Evolutionary conservation across 306 rosid genomes (phyloP).

Genomic region (Fagus crenata): DNA sequence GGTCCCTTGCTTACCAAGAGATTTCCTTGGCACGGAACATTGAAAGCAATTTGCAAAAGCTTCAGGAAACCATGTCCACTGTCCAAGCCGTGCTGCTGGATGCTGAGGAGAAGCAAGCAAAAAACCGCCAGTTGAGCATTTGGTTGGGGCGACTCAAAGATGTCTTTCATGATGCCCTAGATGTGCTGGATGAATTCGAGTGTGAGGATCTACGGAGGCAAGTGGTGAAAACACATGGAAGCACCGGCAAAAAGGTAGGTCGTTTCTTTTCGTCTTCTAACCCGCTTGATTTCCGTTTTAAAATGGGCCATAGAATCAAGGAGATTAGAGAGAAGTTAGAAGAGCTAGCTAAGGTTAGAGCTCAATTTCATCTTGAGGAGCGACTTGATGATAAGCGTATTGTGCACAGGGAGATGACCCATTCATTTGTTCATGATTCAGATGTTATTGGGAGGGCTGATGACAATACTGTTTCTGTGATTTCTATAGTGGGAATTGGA

Average conservation of each 20-base stretch:
- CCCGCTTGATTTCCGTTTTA: too few species aligned
- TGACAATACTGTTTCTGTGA: conserved; percentile 7
- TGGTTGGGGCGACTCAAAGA: conserved; percentile 14
- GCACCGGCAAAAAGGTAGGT: too few species aligned
- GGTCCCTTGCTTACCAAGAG: background rate
- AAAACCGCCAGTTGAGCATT: background rate
- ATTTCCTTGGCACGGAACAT: background rate
- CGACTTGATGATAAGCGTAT: background rate
- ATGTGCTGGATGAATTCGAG: too few species aligned
- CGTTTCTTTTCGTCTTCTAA: too few species aligned
- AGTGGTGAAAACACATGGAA: too few species aligned
- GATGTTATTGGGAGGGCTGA: conserved; percentile 41
- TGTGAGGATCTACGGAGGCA: too few species aligned
- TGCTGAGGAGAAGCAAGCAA: conserved; percentile 13
- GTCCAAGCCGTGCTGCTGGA: background rate
- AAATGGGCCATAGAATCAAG: background rate
- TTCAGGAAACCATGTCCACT: background rate
- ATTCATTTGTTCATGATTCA: conserved; percentile 26
- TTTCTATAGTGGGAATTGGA: conserved; percentile 30
- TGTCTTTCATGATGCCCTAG: too few species aligned
- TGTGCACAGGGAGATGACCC: conserved; percentile 4
- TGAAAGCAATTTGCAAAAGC: background rate
- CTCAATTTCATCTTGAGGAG: background rate
- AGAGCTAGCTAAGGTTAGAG: background rate
- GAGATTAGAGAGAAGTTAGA: background rate